phyloP scores from a whole-genome alignment of 352 stramenopile species.

The Phytophthora pisi region DNA sequence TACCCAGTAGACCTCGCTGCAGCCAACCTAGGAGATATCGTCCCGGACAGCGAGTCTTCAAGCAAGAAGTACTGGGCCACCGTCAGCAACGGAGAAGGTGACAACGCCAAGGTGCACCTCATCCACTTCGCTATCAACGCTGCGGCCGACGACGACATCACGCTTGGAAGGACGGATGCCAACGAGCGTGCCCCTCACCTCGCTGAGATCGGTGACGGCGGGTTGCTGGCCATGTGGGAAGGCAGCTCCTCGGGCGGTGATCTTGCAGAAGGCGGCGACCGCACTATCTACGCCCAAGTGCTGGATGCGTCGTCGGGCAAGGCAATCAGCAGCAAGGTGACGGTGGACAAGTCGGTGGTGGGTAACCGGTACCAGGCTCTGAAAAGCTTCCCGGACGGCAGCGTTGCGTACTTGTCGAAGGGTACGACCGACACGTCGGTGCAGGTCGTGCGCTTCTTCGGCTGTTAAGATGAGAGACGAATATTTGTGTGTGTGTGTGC shows the following conservation, averaged over 20 bases:
- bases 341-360: constrained; percentile 44
- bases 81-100: constrained; percentile 40
- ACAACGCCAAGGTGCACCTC: constrained; percentile 48
- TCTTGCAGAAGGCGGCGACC: constrained; percentile 19
- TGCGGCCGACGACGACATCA: constrained; percentile 46
- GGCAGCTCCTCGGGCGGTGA: constrained; percentile 38
- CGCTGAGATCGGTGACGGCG: constrained; percentile 40
- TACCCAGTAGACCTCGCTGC: constrained; percentile 52
- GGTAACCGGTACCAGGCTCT: constrained; percentile 64
- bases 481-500: no score
- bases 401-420: constrained; percentile 52
- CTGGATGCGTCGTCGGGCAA: constrained; percentile 45
- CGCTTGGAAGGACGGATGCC: constrained; percentile 40
- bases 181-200: constrained; percentile 56
- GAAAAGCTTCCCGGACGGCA: constrained; percentile 48
- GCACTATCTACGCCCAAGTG: constrained; percentile 54
- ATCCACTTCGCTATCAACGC: constrained; percentile 56
- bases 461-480: constrained; percentile 35
- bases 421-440: constrained; percentile 39
- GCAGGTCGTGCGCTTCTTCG: constrained; percentile 49
- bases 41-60: constrained; percentile 25
- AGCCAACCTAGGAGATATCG: constrained; percentile 56
- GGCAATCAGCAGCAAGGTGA: constrained; percentile 50
- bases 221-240: constrained; percentile 51
- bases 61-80: constrained; percentile 58